Evolutionary conservation across 805 yeast genomes (phyloP), one percentile per base, ranked within the genome.

Genomic region (Teunomyces stri): DNA sequence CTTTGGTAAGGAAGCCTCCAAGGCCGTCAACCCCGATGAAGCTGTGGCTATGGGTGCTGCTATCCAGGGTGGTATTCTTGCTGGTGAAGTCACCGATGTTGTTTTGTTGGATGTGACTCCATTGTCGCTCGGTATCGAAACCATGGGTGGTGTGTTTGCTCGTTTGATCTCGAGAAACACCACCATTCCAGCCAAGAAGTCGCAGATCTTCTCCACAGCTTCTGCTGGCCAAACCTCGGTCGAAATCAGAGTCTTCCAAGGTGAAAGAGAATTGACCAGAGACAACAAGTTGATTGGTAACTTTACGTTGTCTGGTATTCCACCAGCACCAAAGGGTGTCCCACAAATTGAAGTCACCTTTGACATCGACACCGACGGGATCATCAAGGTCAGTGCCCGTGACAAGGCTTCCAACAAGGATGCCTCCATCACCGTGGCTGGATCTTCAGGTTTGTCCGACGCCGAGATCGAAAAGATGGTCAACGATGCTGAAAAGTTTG

Each of bases 41-140:
- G 95, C 95, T 42, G 95, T 87, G 51, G 94, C 95, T 58, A 83
- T 90, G 72, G 97, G 97, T 75, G 97, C 97, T 55, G 97, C 97
- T 49, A 91, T 90, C 60, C 97, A 90, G 77, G 97, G 97, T 73
- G 97, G 96, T 62, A 96, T 90, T 54, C 78, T 90, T 54, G 87
- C 96, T 50, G 97, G 97, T 70, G 96, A 89, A 71, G 96, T 90
- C 56, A 88, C 87, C 67, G 96, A 90, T 65, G 96, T 90, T 56
- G 80, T 90, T 55, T 75, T 90, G 58, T 81, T 90, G 62, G 97
- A 90, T 72, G 95, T 87, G 46, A 87, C 94, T 39, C 95, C 95
- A 65, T 80, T 87, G 66, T 86, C 94, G 49, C 80, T 90, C 56
- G 97, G 97, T 85, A 90, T 90, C 68, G 97, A 90, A 82, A 90